phyloP scores from a whole-genome alignment of 2,329 filamentous ascomycete species.

The Trichoderma cornu-damae region DNA sequence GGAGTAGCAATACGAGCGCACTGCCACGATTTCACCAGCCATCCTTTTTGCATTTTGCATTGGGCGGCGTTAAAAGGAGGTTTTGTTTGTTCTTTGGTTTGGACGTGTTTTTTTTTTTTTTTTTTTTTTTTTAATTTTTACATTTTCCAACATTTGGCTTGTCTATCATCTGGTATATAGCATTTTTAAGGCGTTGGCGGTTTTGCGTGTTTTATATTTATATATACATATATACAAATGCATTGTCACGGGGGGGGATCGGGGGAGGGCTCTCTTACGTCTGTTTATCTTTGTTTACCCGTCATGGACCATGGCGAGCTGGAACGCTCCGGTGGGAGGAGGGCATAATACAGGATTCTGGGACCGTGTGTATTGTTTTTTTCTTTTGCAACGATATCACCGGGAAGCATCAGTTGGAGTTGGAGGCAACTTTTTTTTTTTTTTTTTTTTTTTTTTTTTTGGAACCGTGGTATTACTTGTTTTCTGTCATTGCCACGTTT shows the following conservation, averaged over 20 bases:
- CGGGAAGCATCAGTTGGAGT: conserved; percentile 2
- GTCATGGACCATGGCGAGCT: not conserved
- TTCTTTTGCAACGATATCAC: conserved; percentile 3
- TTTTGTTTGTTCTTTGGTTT: no score
- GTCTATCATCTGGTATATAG: not conserved
- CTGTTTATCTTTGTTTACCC: not conserved
- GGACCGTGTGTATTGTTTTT: not conserved
- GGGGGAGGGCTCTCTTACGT: not conserved
- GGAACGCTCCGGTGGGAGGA: not conserved
- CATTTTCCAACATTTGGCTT: not conserved
- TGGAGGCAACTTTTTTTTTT: conserved; percentile 5
- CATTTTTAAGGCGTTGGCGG: conserved; percentile 10
- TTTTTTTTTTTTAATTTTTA: conserved; percentile 14
- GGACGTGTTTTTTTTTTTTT: not conserved
- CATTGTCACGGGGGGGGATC: not conserved
- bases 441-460: no score
- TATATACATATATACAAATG: no score
- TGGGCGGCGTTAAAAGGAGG: conserved; percentile 20
- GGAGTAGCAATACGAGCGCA: conserved; percentile 28
- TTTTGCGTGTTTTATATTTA: not conserved
- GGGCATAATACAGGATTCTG: not conserved
- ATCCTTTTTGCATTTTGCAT: conserved; percentile 28
- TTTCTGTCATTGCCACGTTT: not conserved
- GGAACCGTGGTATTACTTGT: no score
- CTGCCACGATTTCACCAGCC: not conserved